Base-by-base conservation (phyloP, 1,284 basidiomycete genomes). In the Trichosporon coremiiforme region DNA sequence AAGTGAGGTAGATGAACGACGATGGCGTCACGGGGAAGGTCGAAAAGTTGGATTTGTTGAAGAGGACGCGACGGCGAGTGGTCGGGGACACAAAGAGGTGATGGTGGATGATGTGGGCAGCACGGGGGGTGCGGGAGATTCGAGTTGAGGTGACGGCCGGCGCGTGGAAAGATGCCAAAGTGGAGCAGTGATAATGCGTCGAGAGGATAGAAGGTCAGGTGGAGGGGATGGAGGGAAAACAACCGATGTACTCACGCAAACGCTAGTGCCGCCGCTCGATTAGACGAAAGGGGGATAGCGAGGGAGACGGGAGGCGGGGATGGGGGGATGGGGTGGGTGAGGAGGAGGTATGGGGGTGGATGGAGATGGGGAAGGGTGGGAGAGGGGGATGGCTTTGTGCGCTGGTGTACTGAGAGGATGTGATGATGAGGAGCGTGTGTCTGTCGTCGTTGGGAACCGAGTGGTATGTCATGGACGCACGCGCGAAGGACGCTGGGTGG, bases 161-260 rank as follows among this genome's bases (percentile, higher is more conserved):
- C 22, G 41, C 63, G 68, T 65, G 65, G 25, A 12, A 25, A 57
- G 20, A 50, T 36, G 41, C 17, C 35, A 62, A 38, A 31, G 45
- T 47, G 60, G n/a, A 63, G 22, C 3, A 45, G 41, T 33, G 31
- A 13, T 33, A 17, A 12, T 45, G 13, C n/a, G 33, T 50, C 10
- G n/a, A n/a, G 41, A 50, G 62, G 64, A 68, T 57, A 41, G 65
- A 65, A 55, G 65, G 70, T 72, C 68, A 72, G 71, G 70, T 68
- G 68, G 69, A 66, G 68, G 71, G 64, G 68, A 45, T 33, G 67
- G 57, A 31, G 66, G 64, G 8, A 60, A 50, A 57, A 45, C 62
- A 22, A 47, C 31, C 4, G 2, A 8, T 62, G 53, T 33, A 62
- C 57, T 62, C 57, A 62, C 57, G 57, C 57, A 62, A 62, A 62